Percentiles rank a stretch among this genome's conserved stretches.
These are phyloP conservation scores for Thermochaetoides thermophila DNA, from an alignment of 495 filamentous ascomycete species.

Conservation along the genomic window DNA sequence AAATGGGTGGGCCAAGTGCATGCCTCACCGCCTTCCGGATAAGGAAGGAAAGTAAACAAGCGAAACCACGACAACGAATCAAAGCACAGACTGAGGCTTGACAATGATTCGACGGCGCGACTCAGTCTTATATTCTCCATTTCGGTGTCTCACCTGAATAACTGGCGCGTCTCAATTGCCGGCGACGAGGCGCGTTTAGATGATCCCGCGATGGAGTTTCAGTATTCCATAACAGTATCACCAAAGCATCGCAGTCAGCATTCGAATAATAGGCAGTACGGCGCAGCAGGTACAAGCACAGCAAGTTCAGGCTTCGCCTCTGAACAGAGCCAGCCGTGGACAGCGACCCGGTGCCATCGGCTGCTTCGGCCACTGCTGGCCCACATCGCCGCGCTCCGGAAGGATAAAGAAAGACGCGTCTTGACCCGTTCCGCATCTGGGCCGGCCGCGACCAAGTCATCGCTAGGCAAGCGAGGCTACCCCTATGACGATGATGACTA, in stretches of 20 bases:
- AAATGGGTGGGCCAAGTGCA: background rate
- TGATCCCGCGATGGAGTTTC: too few species aligned
- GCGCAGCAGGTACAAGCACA: too few species aligned
- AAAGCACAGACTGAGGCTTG: background rate
- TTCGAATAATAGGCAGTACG: too few species aligned
- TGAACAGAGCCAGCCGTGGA: conserved; percentile 42
- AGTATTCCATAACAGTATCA: background rate
- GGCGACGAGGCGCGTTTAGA: too few species aligned
- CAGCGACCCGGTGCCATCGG: conserved; percentile 39
- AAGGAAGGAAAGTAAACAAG: conserved; percentile 11
- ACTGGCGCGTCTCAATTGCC: too few species aligned
- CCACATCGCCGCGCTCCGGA: conserved; percentile 36
- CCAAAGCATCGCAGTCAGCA: conserved; percentile 2
- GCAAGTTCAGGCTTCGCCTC: too few species aligned
- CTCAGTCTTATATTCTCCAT: too few species aligned
- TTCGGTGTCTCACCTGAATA: too few species aligned
- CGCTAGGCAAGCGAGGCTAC: conserved; percentile 8
- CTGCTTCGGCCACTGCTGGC: conserved; percentile 40
- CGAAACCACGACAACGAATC: background rate
- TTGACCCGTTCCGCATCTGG: too few species aligned
- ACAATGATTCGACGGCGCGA: too few species aligned
- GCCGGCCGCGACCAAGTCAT: background rate
- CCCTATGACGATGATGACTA: conserved; percentile 6
- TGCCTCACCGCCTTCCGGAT: conserved; percentile 2
- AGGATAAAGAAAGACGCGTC: conserved; percentile 15